Conservation (phyloP, 164 flowering plant species). For the Berberis vulgaris region DNA sequence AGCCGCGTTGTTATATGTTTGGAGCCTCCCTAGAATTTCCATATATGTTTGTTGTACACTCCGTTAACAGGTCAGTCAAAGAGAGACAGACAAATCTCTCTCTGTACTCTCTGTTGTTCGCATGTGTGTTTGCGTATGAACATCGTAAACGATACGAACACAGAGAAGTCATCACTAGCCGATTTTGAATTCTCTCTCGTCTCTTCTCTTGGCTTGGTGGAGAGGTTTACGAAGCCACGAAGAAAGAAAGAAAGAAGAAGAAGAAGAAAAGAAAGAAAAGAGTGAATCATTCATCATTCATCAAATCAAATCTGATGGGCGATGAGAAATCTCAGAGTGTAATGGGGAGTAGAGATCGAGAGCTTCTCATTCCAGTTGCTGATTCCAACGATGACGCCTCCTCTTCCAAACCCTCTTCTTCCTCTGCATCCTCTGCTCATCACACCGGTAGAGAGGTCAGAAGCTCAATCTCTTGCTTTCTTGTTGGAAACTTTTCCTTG, state of each 20-base stretch:
- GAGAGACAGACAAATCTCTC: too few species aligned
- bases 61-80: too few species aligned
- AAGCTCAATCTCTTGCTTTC: neutral
- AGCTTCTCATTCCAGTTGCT: conserved; percentile 22
- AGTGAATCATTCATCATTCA: neutral
- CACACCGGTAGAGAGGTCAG: conserved; percentile 1
- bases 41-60: too few species aligned
- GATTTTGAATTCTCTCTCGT: too few species aligned
- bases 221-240: neutral
- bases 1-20: too few species aligned
- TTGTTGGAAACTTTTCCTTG: neutral
- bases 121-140: too few species aligned
- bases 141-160: too few species aligned
- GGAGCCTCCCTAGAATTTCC: too few species aligned
- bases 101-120: too few species aligned
- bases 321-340: neutral
- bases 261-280: neutral
- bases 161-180: too few species aligned
- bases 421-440: conserved; percentile 1
- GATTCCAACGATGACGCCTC: conserved; percentile 9
- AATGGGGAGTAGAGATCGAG: conserved; percentile 20
- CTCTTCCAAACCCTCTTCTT: conserved; percentile 12
- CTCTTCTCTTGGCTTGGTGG: neutral
- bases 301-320: neutral
- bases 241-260: neutral